A percentile compares a stretch with the other conserved stretches of the same genome.
Conservation (phyloP, 2,329 filamentous ascomycete species). For the Apiospora marii region DNA sequence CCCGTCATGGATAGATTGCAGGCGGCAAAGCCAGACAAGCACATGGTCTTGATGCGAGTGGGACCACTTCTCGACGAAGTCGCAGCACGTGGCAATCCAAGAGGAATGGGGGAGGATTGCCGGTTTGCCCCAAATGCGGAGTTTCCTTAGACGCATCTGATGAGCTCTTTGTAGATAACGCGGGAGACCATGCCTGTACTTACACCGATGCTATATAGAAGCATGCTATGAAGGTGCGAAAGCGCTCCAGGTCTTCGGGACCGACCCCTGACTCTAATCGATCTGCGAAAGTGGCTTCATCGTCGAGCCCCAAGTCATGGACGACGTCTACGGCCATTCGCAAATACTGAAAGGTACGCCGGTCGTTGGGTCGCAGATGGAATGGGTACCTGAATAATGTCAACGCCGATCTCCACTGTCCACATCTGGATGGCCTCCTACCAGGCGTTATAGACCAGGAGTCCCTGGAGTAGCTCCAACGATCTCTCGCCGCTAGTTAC, state of each 20-base stretch:
- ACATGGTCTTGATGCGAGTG: conserved; percentile 49
- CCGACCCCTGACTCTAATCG: conserved; percentile 12
- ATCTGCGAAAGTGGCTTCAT: conserved; percentile 38
- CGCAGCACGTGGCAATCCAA: conserved; percentile 55
- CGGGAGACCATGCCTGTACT: conserved; percentile 29
- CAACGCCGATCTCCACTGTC: neutral
- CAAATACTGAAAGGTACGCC: conserved; percentile 54
- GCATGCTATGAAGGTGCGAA: conserved; percentile 56
- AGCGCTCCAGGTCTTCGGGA: conserved; percentile 47
- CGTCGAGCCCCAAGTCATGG: conserved; percentile 57
- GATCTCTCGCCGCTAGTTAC: conserved; percentile 64
- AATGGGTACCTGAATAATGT: conserved; percentile 55
- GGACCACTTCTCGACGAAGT: conserved; percentile 49
- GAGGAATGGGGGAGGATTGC: conserved; percentile 45
- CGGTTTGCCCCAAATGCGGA: neutral
- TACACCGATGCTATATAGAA: conserved; percentile 54
- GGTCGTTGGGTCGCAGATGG: conserved; percentile 60
- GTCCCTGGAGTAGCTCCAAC: conserved; percentile 63
- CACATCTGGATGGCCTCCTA: conserved; percentile 40
- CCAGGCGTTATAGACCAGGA: conserved; percentile 66
- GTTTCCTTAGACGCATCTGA: neutral
- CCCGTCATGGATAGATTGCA: conserved; percentile 51
- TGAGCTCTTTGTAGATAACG: neutral
- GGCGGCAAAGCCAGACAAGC: conserved; percentile 52
- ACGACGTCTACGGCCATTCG: conserved; percentile 60